phyloP scores from a whole-genome alignment of 768 basidiomycete genomes.

The Serendipita sp. region DNA sequence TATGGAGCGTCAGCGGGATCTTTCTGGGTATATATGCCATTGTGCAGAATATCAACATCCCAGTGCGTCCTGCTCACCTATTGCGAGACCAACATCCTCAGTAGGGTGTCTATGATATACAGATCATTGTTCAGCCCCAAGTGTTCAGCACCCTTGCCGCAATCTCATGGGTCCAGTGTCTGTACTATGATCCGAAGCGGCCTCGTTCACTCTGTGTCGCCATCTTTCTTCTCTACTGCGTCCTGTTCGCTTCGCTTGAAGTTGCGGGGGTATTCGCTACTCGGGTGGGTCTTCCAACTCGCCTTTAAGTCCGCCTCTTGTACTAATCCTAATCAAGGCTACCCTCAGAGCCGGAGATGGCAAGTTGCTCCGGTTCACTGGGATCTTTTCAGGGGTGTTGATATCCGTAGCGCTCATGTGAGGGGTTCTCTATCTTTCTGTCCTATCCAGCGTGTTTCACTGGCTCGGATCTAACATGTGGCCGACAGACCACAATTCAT shows the following conservation, averaged over 20 bases:
- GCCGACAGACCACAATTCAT: conserved; percentile 45
- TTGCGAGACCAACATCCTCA: background rate
- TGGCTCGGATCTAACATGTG: conserved; percentile 11
- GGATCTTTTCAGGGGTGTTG: conserved; percentile 41
- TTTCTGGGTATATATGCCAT: conserved; percentile 57
- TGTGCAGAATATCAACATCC: conserved; percentile 49
- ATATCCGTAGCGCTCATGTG: conserved; percentile 35
- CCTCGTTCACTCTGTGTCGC: conserved; percentile 16
- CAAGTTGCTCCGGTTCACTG: conserved; percentile 36
- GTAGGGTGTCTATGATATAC: background rate
- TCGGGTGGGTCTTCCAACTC: conserved; percentile 23
- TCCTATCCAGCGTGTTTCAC: background rate
- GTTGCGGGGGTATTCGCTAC: conserved; percentile 42
- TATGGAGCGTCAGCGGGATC: conserved; percentile 44
- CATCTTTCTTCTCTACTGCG: conserved; percentile 18
- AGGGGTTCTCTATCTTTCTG: conserved; percentile 14
- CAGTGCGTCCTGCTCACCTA: conserved; percentile 35
- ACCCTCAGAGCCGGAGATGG: conserved; percentile 22
- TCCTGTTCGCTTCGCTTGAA: conserved; percentile 40
- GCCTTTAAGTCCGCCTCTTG: background rate
- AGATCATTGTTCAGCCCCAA: conserved; percentile 17
- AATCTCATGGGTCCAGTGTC: conserved; percentile 32
- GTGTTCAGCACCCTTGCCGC: conserved; percentile 19
- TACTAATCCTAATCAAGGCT: conserved; percentile 17
- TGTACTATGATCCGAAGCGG: conserved; percentile 41